These are phyloP conservation scores for Coelomomyces lativittatus DNA, from an alignment of 371 early-diverging fungal species.

Conservation along the genomic window DNA sequence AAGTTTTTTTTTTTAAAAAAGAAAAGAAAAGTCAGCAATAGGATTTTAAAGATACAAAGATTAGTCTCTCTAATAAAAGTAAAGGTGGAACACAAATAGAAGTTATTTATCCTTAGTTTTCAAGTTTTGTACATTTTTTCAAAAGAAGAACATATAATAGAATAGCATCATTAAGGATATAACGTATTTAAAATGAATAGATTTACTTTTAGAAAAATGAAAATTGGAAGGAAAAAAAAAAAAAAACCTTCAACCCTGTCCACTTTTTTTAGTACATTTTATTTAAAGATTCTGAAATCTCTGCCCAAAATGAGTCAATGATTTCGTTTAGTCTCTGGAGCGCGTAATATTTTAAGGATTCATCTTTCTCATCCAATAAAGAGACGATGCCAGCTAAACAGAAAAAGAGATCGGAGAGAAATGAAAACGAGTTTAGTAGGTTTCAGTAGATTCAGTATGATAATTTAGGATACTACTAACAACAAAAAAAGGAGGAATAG, in stretches of 20 bases:
- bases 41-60: neutral
- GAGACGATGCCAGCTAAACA: slow-evolving; percentile 73
- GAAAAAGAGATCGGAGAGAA: too few species aligned
- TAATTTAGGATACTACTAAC: too few species aligned
- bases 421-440: too few species aligned
- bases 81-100: too few species aligned
- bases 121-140: too few species aligned
- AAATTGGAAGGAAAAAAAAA: too few species aligned
- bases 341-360: slow-evolving; percentile 74
- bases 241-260: neutral
- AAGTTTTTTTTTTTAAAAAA: neutral
- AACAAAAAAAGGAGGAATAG: too few species aligned
- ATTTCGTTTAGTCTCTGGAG: slow-evolving; percentile 64
- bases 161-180: too few species aligned
- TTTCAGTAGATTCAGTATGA: too few species aligned
- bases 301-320: slow-evolving; percentile 91
- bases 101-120: too few species aligned
- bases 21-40: neutral
- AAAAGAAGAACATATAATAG: too few species aligned
- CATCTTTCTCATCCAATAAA: slow-evolving; percentile 77
- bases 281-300: slow-evolving; percentile 79
- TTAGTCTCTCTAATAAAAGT: neutral
- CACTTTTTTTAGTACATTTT: slow-evolving; percentile 63
- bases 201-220: too few species aligned
- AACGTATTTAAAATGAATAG: neutral